Percentiles rank a stretch among this genome's conserved stretches.
These are phyloP conservation scores for Vanrija humicola DNA, from an alignment of 1,284 basidiomycete species.

Conservation along the genomic window DNA sequence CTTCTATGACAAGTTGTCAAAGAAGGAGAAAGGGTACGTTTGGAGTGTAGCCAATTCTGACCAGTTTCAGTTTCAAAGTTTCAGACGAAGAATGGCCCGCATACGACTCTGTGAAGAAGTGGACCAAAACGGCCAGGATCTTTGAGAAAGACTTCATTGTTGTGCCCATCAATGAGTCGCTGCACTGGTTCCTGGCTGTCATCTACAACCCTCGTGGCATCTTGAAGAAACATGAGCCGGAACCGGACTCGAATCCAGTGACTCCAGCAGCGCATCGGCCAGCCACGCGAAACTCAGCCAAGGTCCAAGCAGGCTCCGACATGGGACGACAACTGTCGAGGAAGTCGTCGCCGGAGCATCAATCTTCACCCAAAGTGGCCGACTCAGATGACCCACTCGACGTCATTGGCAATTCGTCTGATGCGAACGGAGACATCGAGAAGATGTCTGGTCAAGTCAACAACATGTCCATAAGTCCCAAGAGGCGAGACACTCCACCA, in stretches of 20 bases:
- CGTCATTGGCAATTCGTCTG: constrained; percentile 19
- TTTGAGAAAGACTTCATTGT: constrained; percentile 90
- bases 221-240: constrained; percentile 14
- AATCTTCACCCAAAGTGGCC: neutral
- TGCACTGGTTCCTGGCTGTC: constrained; percentile 97
- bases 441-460: neutral
- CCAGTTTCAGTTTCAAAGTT: constrained; percentile 12
- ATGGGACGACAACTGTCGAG: no score
- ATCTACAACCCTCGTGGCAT: constrained; percentile 72
- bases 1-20: constrained; percentile 91
- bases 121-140: constrained; percentile 78
- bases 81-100: constrained; percentile 51
- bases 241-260: neutral
- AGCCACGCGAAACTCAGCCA: neutral
- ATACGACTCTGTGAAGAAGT: constrained; percentile 83
- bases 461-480: constrained; percentile 5
- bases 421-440: neutral
- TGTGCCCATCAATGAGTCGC: constrained; percentile 94
- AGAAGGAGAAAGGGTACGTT: constrained; percentile 57
- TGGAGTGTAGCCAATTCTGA: constrained; percentile 9
- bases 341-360: no score
- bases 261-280: neutral
- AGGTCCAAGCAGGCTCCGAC: no score
- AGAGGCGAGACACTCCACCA: neutral
- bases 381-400: constrained; percentile 18